Evolutionary conservation across 176 grass and related monocot species (phyloP).

Genomic region (Cocos nucifera): DNA sequence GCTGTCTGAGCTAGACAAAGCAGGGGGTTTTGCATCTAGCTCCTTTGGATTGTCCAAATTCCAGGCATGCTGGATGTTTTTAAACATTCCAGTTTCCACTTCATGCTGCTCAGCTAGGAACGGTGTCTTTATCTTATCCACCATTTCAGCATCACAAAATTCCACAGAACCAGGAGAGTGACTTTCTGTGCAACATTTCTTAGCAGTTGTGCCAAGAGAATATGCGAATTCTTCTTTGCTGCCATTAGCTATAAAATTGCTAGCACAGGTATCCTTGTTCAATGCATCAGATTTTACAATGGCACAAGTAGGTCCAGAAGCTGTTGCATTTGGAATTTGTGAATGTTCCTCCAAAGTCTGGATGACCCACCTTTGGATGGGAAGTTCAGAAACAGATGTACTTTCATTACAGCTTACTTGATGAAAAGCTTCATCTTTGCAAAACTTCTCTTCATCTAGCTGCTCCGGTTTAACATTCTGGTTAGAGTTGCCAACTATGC

Average conservation of each 20-base stretch:
- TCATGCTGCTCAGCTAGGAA: neutral
- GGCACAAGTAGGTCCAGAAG: slow-evolving; percentile 24
- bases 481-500: neutral
- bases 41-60: slow-evolving; percentile 48
- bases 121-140: slow-evolving; percentile 31
- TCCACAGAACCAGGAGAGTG: slow-evolving; percentile 33
- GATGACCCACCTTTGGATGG: slow-evolving; percentile 13
- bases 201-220: slow-evolving; percentile 20
- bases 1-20: too few relatives aligned
- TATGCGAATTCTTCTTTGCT: slow-evolving; percentile 28
- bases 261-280: slow-evolving; percentile 29
- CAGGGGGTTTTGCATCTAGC: slow-evolving; percentile 13
- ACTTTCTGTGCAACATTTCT: slow-evolving; percentile 21
- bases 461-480: slow-evolving; percentile 46
- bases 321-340: slow-evolving; percentile 17
- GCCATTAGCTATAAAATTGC: slow-evolving; percentile 27
- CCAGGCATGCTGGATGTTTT: slow-evolving; percentile 7
- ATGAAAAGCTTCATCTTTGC: slow-evolving; percentile 56
- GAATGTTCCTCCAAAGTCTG: slow-evolving; percentile 18
- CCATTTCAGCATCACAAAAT: slow-evolving; percentile 28
- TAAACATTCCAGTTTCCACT: slow-evolving; percentile 10
- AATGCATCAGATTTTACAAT: slow-evolving; percentile 25
- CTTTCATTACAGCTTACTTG: slow-evolving; percentile 81
- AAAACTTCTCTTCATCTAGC: slow-evolving; percentile 37
- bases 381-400: slow-evolving; percentile 25